phyloP scores from a whole-genome alignment of 352 stramenopile species.

The Aphanomyces euteiches region DNA sequence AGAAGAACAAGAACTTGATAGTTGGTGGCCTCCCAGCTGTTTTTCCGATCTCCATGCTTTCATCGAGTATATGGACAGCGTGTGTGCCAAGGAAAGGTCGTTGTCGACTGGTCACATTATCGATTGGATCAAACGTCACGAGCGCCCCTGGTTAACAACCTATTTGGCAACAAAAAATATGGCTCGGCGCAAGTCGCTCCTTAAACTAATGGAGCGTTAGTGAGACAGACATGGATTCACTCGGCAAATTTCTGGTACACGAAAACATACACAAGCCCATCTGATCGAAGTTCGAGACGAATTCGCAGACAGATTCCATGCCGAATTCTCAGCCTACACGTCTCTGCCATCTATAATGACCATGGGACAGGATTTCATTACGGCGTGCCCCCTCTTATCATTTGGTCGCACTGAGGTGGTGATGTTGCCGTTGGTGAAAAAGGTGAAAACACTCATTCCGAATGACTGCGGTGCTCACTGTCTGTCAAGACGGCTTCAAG shows the following conservation, averaged over 20 bases:
- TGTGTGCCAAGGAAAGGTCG: no score
- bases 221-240: neutral
- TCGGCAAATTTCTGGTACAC: neutral
- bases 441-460: constrained; percentile 31
- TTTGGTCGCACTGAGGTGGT: constrained; percentile 28
- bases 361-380: constrained; percentile 32
- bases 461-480: constrained; percentile 29
- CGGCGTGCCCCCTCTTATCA: constrained; percentile 19
- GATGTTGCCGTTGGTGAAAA: constrained; percentile 8
- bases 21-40: no score
- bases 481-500: constrained; percentile 32
- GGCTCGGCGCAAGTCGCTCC: neutral
- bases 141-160: no score
- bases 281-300: neutral
- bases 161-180: no score
- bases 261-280: neutral
- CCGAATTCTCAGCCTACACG: neutral
- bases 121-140: no score
- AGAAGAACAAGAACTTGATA: no score
- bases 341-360: neutral
- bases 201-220: neutral
- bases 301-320: neutral
- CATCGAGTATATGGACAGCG: no score
- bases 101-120: no score
- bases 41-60: no score